phyloP scores from a whole-genome alignment of 345 rosid species.

The Euclidium syriacum region DNA sequence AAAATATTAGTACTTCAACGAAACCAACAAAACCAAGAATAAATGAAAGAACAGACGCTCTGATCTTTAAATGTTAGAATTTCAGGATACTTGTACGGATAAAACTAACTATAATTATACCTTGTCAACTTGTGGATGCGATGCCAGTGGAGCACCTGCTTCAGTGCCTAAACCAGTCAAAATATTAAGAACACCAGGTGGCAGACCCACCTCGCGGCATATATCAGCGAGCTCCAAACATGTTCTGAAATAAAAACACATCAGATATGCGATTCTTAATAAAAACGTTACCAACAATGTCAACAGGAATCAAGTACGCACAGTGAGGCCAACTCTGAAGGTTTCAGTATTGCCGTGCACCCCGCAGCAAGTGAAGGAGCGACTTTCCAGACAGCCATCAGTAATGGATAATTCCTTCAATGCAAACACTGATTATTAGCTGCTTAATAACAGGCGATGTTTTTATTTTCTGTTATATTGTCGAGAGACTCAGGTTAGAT shows the following conservation, averaged over 20 bases:
- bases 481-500: background rate
- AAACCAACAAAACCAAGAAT: background rate
- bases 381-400: slow-evolving; percentile 96
- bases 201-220: slow-evolving; percentile 88
- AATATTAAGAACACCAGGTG: slow-evolving; percentile 90
- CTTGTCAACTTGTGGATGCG: slow-evolving; percentile 93
- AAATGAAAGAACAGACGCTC: background rate
- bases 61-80: slow-evolving; percentile 2
- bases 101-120: slow-evolving; percentile 31
- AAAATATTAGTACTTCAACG: slow-evolving; percentile 18
- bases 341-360: slow-evolving; percentile 84
- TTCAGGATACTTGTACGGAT: slow-evolving; percentile 6
- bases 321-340: slow-evolving; percentile 85
- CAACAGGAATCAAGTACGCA: slow-evolving; percentile 35
- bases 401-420: slow-evolving; percentile 90
- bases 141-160: slow-evolving; percentile 96
- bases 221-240: slow-evolving; percentile 97
- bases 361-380: slow-evolving; percentile 99
- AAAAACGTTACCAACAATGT: background rate
- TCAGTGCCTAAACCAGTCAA: slow-evolving; percentile 92
- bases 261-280: slow-evolving; percentile 4
- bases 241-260: slow-evolving; percentile 49
- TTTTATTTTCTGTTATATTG: too few relatives aligned
- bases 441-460: slow-evolving; percentile 1
- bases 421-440: slow-evolving; percentile 12